Percentiles rank a stretch among this genome's conserved stretches.
phyloP scores from a whole-genome alignment of 1,139 yeast species.

The Citeromyces hawaiiensis region DNA sequence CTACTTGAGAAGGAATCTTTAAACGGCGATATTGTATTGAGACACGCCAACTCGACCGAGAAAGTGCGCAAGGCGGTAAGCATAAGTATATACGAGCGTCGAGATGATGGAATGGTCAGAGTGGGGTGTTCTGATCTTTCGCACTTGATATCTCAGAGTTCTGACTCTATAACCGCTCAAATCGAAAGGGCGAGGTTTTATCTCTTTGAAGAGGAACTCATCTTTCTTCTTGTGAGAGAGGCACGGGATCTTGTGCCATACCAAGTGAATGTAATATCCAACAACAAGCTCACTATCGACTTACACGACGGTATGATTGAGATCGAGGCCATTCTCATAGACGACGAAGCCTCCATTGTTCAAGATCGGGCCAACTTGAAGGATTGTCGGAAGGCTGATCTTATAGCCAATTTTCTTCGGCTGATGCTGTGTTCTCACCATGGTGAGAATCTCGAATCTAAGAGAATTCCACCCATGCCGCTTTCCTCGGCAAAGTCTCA shows the following conservation, averaged over 20 bases:
- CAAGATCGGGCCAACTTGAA: conserved; percentile 12
- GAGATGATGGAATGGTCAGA: conserved; percentile 37
- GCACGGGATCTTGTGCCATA: conserved; percentile 61
- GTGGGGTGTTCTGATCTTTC: conserved; percentile 1
- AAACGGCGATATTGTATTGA: conserved; percentile 15
- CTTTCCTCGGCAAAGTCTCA: conserved; percentile 10
- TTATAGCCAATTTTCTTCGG: conserved; percentile 37
- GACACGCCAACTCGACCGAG: conserved; percentile 14
- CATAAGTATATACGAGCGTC: conserved; percentile 34
- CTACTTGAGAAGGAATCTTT: conserved; percentile 28
- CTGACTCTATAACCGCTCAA: conserved; percentile 13
- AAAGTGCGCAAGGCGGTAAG: conserved; percentile 27
- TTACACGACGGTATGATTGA: conserved; percentile 53
- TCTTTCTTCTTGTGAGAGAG: conserved; percentile 61
- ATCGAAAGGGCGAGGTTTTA: conserved; percentile 54
- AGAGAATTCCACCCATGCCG: conserved; percentile 34
- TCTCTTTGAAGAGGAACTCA: conserved; percentile 77
- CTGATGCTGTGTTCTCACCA: conserved; percentile 51
- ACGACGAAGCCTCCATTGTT: conserved; percentile 19
- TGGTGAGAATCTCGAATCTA: conserved; percentile 32
- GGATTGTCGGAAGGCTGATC: conserved; percentile 32
- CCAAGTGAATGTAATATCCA: conserved; percentile 47
- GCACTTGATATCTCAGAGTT: not conserved
- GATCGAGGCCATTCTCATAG: conserved; percentile 45
- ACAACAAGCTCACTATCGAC: conserved; percentile 50